Percentiles rank a stretch among this genome's conserved stretches.
Evolutionary conservation across 2,329 filamentous ascomycete species (phyloP).

Genomic region (Pestalotiopsis sp.): DNA sequence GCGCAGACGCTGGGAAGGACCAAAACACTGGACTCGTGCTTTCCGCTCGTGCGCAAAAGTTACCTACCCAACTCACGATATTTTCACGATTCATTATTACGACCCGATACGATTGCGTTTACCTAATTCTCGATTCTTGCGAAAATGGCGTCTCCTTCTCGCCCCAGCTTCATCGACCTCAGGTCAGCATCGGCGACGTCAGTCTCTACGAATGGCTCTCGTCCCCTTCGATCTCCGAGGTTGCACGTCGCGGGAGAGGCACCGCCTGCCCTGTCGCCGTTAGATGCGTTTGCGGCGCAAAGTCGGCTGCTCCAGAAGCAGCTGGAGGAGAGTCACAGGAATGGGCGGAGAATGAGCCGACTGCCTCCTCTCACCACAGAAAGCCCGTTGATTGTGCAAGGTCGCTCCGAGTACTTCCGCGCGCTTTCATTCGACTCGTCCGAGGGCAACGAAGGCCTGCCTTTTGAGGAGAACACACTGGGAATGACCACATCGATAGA

Average conservation of each 20-base stretch:
- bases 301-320: slow-evolving; percentile 85
- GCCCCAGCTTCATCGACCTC: slow-evolving; percentile 60
- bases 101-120: not conserved
- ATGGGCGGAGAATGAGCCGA: slow-evolving; percentile 79
- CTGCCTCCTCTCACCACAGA: slow-evolving; percentile 80
- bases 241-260: slow-evolving; percentile 77
- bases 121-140: slow-evolving; percentile 36
- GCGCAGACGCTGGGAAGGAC: not conserved
- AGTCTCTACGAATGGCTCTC: slow-evolving; percentile 42
- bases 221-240: slow-evolving; percentile 69
- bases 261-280: slow-evolving; percentile 86
- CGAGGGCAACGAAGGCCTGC: slow-evolving; percentile 45
- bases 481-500: slow-evolving; percentile 58
- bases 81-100: not conserved
- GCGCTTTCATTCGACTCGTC: slow-evolving; percentile 66
- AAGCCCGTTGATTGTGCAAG: slow-evolving; percentile 74
- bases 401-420: slow-evolving; percentile 79
- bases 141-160: slow-evolving; percentile 37
- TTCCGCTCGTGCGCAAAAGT: not conserved
- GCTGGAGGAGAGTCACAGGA: slow-evolving; percentile 75
- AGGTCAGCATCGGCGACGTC: slow-evolving; percentile 58
- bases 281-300: slow-evolving; percentile 93
- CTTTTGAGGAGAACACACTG: slow-evolving; percentile 40
- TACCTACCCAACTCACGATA: not conserved
- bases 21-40: not conserved